Evolutionary conservation across 805 yeast genomes (phyloP).

Genomic region (Metschnikowia rubicola): DNA sequence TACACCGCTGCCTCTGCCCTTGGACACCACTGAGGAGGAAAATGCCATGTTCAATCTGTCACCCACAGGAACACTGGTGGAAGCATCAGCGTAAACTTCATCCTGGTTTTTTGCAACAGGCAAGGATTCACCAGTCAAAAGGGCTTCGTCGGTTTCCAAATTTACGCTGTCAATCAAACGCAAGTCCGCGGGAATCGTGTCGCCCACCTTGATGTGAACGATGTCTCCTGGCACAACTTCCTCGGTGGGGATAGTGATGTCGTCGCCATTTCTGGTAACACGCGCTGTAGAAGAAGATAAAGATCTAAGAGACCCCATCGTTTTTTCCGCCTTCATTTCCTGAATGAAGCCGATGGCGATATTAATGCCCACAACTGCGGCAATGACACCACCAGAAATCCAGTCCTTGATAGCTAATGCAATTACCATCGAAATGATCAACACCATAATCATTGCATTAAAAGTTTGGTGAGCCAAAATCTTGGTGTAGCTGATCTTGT

Average conservation of each 20-base stretch:
- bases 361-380: constrained; percentile 61
- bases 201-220: constrained; percentile 62
- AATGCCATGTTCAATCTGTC: constrained; percentile 72
- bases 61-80: constrained; percentile 54
- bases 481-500: constrained; percentile 47
- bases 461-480: constrained; percentile 65
- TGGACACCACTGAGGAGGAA: constrained; percentile 65
- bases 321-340: constrained; percentile 71
- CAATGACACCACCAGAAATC: constrained; percentile 81
- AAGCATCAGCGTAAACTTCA: constrained; percentile 33
- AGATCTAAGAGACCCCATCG: constrained; percentile 69
- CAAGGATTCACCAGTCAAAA: constrained; percentile 63
- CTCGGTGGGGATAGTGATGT: constrained; percentile 54
- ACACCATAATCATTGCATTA: constrained; percentile 76
- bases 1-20: constrained; percentile 72
- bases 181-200: constrained; percentile 72
- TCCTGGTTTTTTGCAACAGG: constrained; percentile 56
- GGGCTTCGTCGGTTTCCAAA: constrained; percentile 69
- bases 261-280: constrained; percentile 58
- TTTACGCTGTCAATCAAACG: constrained; percentile 56
- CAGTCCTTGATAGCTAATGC: constrained; percentile 73
- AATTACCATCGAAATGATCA: constrained; percentile 64
- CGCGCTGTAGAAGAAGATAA: constrained; percentile 69
- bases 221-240: constrained; percentile 75
- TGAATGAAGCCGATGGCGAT: constrained; percentile 66